Conservation (phyloP, 1,284 basidiomycete genomes). For the Thelephora terrestris region DNA sequence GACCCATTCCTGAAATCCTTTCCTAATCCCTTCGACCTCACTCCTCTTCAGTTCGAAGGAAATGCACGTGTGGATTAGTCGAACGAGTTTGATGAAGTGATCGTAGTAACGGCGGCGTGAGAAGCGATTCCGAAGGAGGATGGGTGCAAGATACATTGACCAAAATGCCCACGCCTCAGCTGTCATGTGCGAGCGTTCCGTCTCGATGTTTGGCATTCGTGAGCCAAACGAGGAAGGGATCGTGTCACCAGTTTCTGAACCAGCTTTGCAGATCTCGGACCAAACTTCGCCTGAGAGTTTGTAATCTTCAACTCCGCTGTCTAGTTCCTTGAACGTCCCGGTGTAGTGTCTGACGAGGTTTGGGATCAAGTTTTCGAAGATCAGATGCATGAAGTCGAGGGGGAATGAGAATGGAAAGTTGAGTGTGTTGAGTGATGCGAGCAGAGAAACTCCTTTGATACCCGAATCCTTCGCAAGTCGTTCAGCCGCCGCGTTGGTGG, state of each 20-base stretch:
- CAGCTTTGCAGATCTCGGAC: constrained; percentile 28
- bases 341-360: constrained; percentile 33
- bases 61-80: constrained; percentile 15
- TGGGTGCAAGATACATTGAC: constrained; percentile 29
- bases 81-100: constrained; percentile 15
- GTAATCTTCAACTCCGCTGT: constrained; percentile 19
- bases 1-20: constrained; percentile 17
- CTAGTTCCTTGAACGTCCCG: constrained; percentile 28
- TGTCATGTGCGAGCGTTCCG: constrained; percentile 17
- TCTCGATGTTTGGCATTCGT: constrained; percentile 26
- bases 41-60: constrained; percentile 11
- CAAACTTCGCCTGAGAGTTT: constrained; percentile 22
- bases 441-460: constrained; percentile 30
- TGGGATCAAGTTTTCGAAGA: constrained; percentile 31
- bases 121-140: constrained; percentile 19
- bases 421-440: constrained; percentile 25
- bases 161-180: constrained; percentile 29
- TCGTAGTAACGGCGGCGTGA: constrained; percentile 17
- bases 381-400: constrained; percentile 39
- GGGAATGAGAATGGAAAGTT: constrained; percentile 32
- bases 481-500: constrained; percentile 15
- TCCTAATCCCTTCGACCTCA: constrained; percentile 11
- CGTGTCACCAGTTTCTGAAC: constrained; percentile 17
- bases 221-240: constrained; percentile 33
- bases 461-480: constrained; percentile 25